Conservation (phyloP, 2,329 filamentous ascomycete species). For the Albifimbria verrucaria region DNA sequence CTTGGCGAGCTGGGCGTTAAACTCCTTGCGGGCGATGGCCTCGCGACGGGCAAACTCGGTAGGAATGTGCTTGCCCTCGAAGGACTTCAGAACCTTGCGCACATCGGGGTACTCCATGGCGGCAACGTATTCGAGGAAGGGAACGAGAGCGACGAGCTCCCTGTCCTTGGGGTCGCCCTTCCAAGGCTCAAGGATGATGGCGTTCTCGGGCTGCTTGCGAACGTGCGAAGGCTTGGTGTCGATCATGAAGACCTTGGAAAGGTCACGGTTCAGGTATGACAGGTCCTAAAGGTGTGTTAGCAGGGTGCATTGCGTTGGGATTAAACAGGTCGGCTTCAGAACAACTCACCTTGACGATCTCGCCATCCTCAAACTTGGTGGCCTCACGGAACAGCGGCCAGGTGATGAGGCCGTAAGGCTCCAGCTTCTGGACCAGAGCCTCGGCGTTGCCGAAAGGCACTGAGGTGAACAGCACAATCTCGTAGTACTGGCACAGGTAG, state of each 20-base stretch:
- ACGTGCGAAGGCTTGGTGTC: slow-evolving; percentile 83
- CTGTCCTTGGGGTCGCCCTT: slow-evolving; percentile 78
- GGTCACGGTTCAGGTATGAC: slow-evolving; percentile 93
- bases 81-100: slow-evolving; percentile 80
- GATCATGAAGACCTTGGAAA: slow-evolving; percentile 92
- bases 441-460: slow-evolving; percentile 82
- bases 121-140: slow-evolving; percentile 95
- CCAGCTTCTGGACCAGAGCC: slow-evolving; percentile 85
- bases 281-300: slow-evolving; percentile 63
- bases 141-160: slow-evolving; percentile 83
- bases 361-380: slow-evolving; percentile 93
- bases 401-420: slow-evolving; percentile 91
- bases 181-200: slow-evolving; percentile 89
- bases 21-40: slow-evolving; percentile 78
- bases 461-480: slow-evolving; percentile 92
- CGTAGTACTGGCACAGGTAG: slow-evolving; percentile 97
- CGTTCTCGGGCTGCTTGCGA: slow-evolving; percentile 91
- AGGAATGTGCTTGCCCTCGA: slow-evolving; percentile 85
- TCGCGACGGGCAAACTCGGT: slow-evolving; percentile 87
- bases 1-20: slow-evolving; percentile 74
- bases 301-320: not conserved
- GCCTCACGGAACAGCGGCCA: slow-evolving; percentile 95
- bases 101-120: slow-evolving; percentile 91
- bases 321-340: not conserved
- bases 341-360: slow-evolving; percentile 83